Evolutionary conservation across 768 basidiomycete genomes (phyloP).

Genomic region (Antrodiella citrinella): DNA sequence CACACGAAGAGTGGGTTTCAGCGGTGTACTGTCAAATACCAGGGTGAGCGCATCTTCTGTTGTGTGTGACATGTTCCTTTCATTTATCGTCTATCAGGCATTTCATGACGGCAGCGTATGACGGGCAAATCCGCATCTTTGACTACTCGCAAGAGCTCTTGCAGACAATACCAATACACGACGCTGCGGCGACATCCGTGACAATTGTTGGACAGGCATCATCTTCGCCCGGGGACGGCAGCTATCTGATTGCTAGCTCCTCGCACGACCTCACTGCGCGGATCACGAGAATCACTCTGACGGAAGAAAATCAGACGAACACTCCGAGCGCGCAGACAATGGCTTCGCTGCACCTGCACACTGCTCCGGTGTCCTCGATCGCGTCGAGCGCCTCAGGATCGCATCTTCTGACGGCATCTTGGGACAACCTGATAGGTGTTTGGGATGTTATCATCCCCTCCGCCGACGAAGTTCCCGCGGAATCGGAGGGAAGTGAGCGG

Average conservation of each 20-base stretch:
- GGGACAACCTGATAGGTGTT: constrained; percentile 81
- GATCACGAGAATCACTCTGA: constrained; percentile 31
- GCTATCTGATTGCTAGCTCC: constrained; percentile 49
- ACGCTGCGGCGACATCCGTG: constrained; percentile 61
- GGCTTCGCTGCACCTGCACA: constrained; percentile 78
- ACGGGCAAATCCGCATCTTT: constrained; percentile 67
- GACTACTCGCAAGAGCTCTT: constrained; percentile 57
- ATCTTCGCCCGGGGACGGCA: constrained; percentile 19
- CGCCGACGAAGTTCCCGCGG: constrained; percentile 51
- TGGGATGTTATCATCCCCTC: constrained; percentile 64
- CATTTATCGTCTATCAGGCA: constrained; percentile 32
- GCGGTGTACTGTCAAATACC: constrained; percentile 55
- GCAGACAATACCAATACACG: constrained; percentile 43
- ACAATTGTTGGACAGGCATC: constrained; percentile 36
- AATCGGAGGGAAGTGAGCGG: constrained; percentile 25
- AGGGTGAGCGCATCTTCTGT: constrained; percentile 30
- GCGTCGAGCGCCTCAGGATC: constrained; percentile 44
- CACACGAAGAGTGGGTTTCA: constrained; percentile 94
- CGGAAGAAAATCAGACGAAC: constrained; percentile 7
- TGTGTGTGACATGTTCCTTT: not conserved
- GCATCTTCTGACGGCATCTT: constrained; percentile 73
- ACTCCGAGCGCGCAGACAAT: constrained; percentile 24
- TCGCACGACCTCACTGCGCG: constrained; percentile 77
- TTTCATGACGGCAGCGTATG: constrained; percentile 76
- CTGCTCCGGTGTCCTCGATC: constrained; percentile 69